Evolutionary conservation across 2,329 filamentous ascomycete genomes (phyloP), one percentile per base, ranked within the genome.

Genomic region (Epichloe sp.): DNA sequence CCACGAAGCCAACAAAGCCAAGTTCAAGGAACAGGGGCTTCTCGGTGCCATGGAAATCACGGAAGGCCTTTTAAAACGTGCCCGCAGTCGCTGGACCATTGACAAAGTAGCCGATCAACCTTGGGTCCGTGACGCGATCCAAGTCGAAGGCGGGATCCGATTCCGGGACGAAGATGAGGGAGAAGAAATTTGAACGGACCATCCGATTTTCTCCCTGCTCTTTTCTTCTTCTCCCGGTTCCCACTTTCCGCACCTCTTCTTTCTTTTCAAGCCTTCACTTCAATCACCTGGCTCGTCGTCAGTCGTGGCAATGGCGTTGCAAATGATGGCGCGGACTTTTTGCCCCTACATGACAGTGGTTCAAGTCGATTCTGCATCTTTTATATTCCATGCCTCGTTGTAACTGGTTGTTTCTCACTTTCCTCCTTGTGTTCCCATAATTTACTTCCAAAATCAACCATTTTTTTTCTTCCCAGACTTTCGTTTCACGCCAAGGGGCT

Each of bases 21-120:
- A 78, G 55, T 82, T 83, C 56, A 77, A 78, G 52, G 80, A 77
- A 5, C 73, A 72, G 47, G 84, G 78, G 1, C 77, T 94, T 49
- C 74, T 82, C 38, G 88, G 87, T 0, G 90, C 88, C 6, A 85
- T 85, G 69, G 74, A 82, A 43, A 85, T 89, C 50, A 90, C 94
- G 0, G 90, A 96, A 63, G 86, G 83, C 0, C 68, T 97, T 17
- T 68, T 98, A 52, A 91, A 87, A 68, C 82, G 94, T 55, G 87
- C 86, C 2, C 81, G 86, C 45, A 86, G 82, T 52, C 78, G 93
- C 48, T 89, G 86, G 79, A 76, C 76, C 8, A 68, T 97, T 52
- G 78, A 83, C 46, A 83, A 86, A 58, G 83, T 96, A 40, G 80
- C 79, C 40, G 76, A 78, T 51, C 75, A 78, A 52, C 76, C 80